phyloP scores from a whole-genome alignment of 164 flowering plant species.

The Platanus orientalis region DNA sequence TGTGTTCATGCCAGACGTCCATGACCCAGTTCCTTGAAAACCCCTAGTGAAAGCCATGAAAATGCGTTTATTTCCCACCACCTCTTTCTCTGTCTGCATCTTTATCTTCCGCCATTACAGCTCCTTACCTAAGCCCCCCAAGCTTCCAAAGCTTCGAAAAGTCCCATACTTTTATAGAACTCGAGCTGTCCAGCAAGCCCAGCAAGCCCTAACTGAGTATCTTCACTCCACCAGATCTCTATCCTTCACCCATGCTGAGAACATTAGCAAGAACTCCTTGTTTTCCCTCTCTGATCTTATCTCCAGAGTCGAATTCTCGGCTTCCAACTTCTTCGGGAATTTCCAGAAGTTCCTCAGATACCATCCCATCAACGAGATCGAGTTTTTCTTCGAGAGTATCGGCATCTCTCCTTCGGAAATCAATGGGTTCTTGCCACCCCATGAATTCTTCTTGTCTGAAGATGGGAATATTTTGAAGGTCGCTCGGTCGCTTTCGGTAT shows the following conservation, averaged over 20 bases:
- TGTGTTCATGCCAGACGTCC: no score
- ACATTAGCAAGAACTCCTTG: conserved; percentile 45
- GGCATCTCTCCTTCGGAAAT: conserved; percentile 40
- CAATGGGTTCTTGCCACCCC: conserved; percentile 25
- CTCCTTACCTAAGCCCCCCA: conserved; percentile 16
- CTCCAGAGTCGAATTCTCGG: conserved; percentile 28
- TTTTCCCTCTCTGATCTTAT: conserved; percentile 35
- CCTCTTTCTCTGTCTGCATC: conserved; percentile 2
- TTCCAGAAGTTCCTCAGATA: conserved; percentile 51
- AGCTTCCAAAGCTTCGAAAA: conserved; percentile 20
- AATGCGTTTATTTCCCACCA: conserved; percentile 6
- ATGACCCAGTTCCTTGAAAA: not conserved
- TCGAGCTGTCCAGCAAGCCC: conserved; percentile 40
- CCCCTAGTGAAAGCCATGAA: not conserved
- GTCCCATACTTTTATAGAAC: conserved; percentile 28
- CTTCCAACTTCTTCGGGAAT: conserved; percentile 20
- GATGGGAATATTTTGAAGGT: conserved; percentile 27
- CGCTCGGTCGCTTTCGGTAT: conserved; percentile 34
- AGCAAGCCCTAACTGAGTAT: conserved; percentile 55
- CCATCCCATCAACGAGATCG: conserved; percentile 64
- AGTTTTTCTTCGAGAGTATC: conserved; percentile 65
- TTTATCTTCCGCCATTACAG: conserved; percentile 23
- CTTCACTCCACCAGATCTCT: conserved; percentile 54
- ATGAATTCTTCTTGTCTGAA: conserved; percentile 46
- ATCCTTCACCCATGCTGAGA: conserved; percentile 54